A percentile compares a stretch with the other conserved stretches of the same genome.
Evolutionary conservation across 2,329 filamentous ascomycete species (phyloP).

Genomic region (Verticillium klebahnii): DNA sequence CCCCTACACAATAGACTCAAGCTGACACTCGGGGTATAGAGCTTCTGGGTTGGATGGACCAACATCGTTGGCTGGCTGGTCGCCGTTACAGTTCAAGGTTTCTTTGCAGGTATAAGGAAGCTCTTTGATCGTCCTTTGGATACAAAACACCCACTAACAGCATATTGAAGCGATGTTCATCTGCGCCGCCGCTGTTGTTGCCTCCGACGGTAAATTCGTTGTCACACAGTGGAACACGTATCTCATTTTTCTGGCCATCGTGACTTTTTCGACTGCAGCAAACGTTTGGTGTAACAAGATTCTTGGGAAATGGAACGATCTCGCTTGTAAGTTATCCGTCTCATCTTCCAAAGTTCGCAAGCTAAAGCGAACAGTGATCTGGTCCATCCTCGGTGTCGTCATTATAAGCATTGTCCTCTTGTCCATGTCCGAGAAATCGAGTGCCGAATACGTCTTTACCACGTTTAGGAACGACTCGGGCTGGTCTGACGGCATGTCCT

Average conservation of each 20-base stretch:
- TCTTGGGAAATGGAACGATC: constrained; percentile 35
- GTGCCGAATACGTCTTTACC: constrained; percentile 36
- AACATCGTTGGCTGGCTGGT: constrained; percentile 42
- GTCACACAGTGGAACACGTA: constrained; percentile 35
- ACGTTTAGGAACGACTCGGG: constrained; percentile 39
- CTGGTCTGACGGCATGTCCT: constrained; percentile 41
- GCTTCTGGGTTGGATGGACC: constrained; percentile 38
- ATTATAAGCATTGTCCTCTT: constrained; percentile 39
- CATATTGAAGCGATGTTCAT: constrained; percentile 32
- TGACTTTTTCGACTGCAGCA: constrained; percentile 29
- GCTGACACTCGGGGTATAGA: constrained; percentile 19
- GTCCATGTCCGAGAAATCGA: constrained; percentile 36
- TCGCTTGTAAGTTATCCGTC: constrained; percentile 24
- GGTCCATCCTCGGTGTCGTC: constrained; percentile 35
- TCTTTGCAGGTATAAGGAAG: constrained; percentile 31
- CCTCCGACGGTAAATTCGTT: constrained; percentile 29
- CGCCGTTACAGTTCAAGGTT: constrained; percentile 36
- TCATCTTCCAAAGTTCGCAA: accelerated
- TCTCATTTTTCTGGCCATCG: constrained; percentile 34
- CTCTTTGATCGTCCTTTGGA: not conserved
- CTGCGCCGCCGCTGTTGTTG: constrained; percentile 34
- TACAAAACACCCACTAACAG: not conserved
- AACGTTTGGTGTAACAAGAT: constrained; percentile 37
- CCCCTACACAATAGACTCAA: not conserved
- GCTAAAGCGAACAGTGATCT: constrained; percentile 25